Percentiles rank a stretch among this genome's conserved stretches.
Evolutionary conservation across 441 rosid species (phyloP).

Genomic region (Populus hybrid): DNA sequence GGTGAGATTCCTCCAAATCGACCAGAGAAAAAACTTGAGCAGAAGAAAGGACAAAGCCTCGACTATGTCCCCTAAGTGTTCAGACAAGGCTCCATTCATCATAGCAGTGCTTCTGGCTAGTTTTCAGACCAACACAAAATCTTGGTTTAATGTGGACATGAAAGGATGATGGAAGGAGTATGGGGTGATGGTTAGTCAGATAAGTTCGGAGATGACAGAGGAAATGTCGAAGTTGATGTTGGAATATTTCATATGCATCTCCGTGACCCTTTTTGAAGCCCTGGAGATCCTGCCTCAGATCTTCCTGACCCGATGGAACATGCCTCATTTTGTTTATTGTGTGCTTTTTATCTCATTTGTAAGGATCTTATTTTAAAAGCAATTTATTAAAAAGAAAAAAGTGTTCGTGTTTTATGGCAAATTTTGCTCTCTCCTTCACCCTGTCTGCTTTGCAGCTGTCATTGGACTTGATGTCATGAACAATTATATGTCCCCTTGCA

Average conservation of each 20-base stretch:
- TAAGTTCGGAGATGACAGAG: slow-evolving; percentile 18
- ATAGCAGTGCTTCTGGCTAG: background rate
- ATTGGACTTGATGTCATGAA: slow-evolving; percentile 48
- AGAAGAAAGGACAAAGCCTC: slow-evolving; percentile 24
- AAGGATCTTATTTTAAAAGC: slow-evolving; percentile 17
- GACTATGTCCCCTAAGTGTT: slow-evolving; percentile 20
- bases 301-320: slow-evolving; percentile 52
- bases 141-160: slow-evolving; percentile 7
- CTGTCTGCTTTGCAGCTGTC: slow-evolving; percentile 57
- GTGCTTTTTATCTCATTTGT: slow-evolving; percentile 30
- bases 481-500: slow-evolving; percentile 30
- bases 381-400: background rate
- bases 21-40: slow-evolving; percentile 5
- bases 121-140: slow-evolving; percentile 13
- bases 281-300: slow-evolving; percentile 42
- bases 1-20: slow-evolving; percentile 22
- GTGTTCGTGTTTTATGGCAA: background rate
- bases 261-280: slow-evolving; percentile 27
- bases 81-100: slow-evolving; percentile 30
- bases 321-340: slow-evolving; percentile 29
- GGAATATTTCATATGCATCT: slow-evolving; percentile 33
- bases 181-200: slow-evolving; percentile 33
- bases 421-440: slow-evolving; percentile 32
- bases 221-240: slow-evolving; percentile 37
- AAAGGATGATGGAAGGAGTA: slow-evolving; percentile 23